Percentiles rank a stretch among this genome's conserved stretches.
These are phyloP conservation scores for Ophiostoma tasmaniense DNA, from an alignment of 2,329 filamentous ascomycete species.

Conservation along the genomic window DNA sequence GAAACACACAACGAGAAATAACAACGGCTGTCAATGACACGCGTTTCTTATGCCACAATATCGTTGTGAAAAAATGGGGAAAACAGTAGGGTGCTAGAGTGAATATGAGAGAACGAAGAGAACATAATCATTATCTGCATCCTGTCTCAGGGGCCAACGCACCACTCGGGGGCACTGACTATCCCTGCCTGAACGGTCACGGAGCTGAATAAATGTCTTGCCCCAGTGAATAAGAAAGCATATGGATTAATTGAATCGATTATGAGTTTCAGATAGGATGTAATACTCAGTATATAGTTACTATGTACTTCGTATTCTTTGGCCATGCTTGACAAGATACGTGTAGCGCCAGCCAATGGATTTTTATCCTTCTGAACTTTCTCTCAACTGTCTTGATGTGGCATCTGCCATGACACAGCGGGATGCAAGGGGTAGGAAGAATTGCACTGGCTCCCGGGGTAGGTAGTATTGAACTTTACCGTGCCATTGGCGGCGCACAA, in stretches of 20 bases:
- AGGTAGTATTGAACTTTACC: background rate
- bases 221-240: background rate
- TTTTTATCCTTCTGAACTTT: too few species aligned
- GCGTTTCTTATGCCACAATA: background rate
- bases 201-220: background rate
- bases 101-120: background rate
- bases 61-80: too few species aligned
- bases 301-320: too few species aligned
- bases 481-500: background rate
- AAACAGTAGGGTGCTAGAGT: too few species aligned
- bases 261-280: too few species aligned
- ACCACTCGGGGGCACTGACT: background rate
- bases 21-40: background rate
- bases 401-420: too few species aligned
- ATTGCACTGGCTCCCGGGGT: background rate
- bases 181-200: background rate
- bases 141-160: background rate
- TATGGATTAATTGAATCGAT: background rate
- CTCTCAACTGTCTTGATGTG: too few species aligned
- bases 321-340: too few species aligned
- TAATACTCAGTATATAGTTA: too few species aligned
- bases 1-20: background rate
- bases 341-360: too few species aligned
- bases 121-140: background rate
- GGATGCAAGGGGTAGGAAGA: background rate